Base-by-base conservation (phyloP, 139 green algal genomes). In the Edaphochlamys debaryana region DNA sequence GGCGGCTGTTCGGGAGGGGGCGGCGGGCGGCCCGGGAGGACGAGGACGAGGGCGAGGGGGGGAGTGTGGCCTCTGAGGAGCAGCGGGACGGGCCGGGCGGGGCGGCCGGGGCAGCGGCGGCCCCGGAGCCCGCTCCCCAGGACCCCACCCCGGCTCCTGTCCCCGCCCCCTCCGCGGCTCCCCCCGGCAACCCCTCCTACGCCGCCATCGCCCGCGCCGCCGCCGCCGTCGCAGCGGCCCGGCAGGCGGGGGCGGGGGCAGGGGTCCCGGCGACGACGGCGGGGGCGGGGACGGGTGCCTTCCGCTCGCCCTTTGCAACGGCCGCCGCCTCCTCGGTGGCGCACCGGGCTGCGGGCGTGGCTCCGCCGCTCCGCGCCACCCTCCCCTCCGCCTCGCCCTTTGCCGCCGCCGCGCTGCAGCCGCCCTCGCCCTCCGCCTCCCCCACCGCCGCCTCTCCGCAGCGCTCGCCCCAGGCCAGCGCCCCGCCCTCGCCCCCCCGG, bases 1-100 rank as follows among this genome's bases (percentile, higher is more conserved):
- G 73, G 25, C 73, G 74, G 58, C 58, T 81, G 74, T 62, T 71
- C n/a, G 74, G 74, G 7, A 22, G n/a, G n/a, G 58, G n/a, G 58
- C 45, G 74, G 29, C 25, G 74, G 40, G 50, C 58, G 27, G 32
- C 17, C 8, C 40, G 38, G 25, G n/a, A 32, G 27, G 37, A 37
- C 17, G 36, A 37, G 30, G 71, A 67, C n/a, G 71, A 67, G 6
- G n/a, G 32, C 34, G 32, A 67, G 34, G 5, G 50, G 22, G 45
- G n/a, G n/a, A n/a, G n/a, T n/a, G n/a, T n/a, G n/a, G n/a, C n/a
- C n/a, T n/a, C n/a, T n/a, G n/a, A n/a, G n/a, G n/a, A n/a, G n/a
- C n/a, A n/a, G n/a, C n/a, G n/a, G n/a, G n/a, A n/a, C n/a, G n/a
- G n/a, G n/a, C n/a, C n/a, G n/a, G n/a, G n/a, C n/a, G n/a, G n/a